Evolutionary conservation across 1,139 yeast species (phyloP).

Genomic region (Chernovozyma aurita): DNA sequence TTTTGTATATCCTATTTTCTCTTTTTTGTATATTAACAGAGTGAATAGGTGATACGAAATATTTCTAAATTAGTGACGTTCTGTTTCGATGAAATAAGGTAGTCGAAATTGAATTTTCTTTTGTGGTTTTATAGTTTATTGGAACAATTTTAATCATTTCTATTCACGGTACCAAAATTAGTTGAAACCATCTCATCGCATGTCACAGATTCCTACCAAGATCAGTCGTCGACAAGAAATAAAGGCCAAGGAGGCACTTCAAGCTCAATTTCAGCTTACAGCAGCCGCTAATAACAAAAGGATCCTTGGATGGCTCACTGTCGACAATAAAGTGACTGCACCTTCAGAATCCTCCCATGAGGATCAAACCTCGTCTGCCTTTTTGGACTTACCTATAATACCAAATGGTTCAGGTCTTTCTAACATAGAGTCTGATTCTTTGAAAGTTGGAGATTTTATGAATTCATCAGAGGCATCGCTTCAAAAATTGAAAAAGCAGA

Average conservation of each 20-base stretch:
- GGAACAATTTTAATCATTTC: too few species aligned
- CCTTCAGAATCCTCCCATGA: slow-evolving; percentile 1
- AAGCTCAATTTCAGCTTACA: slow-evolving; percentile 43
- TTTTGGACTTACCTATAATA: slow-evolving; percentile 41
- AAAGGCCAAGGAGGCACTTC: slow-evolving; percentile 44
- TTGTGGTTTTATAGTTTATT: too few species aligned
- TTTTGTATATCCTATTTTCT: too few species aligned
- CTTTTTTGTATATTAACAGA: too few species aligned
- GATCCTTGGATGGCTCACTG: slow-evolving; percentile 41
- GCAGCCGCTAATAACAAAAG: slow-evolving; percentile 32
- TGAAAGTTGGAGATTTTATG: slow-evolving; percentile 33
- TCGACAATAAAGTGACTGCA: slow-evolving; percentile 1
- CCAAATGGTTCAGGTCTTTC: slow-evolving; percentile 40
- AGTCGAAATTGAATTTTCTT: too few species aligned
- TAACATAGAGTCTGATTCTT: slow-evolving; percentile 13
- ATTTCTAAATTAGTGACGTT: too few species aligned
- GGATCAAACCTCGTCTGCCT: slow-evolving; percentile 10
- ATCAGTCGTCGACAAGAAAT: slow-evolving; percentile 35
- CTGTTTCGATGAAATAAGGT: too few species aligned
- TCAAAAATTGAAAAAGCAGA: slow-evolving; percentile 7
- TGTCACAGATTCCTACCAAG: slow-evolving; percentile 1
- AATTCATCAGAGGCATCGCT: slow-evolving; percentile 7
- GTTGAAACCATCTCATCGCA: slow-evolving; percentile 6
- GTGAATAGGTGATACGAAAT: too few species aligned
- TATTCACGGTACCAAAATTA: too few species aligned